Conservation (phyloP, 257 asterid species). For the Solanum microdontum region DNA sequence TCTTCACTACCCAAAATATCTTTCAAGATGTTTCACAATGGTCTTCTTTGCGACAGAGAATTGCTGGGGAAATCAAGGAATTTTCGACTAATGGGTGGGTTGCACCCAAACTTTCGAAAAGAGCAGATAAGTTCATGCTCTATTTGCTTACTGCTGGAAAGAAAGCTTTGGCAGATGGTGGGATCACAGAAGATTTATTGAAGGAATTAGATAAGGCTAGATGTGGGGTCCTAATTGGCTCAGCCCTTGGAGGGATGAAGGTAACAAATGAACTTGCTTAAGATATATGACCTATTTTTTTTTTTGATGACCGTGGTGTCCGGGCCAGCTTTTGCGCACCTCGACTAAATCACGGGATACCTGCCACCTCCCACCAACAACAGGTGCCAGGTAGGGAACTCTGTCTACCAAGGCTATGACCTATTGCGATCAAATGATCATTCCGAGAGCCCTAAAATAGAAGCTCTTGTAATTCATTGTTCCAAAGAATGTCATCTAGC, state of each 20-base stretch:
- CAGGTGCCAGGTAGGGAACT: neutral
- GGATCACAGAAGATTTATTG: constrained; percentile 25
- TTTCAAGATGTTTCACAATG: neutral
- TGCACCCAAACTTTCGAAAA: constrained; percentile 28
- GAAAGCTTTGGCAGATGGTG: constrained; percentile 37
- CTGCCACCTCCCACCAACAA: neutral
- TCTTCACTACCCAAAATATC: neutral
- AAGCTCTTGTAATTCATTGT: neutral
- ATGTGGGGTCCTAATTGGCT: constrained; percentile 41
- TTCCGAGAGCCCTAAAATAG: neutral
- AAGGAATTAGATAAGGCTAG: constrained; percentile 21
- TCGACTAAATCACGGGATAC: neutral
- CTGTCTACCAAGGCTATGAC: neutral
- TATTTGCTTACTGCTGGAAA: constrained; percentile 37
- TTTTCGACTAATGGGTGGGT: constrained; percentile 34
- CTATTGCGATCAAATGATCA: neutral
- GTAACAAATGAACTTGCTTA: constrained; percentile 2
- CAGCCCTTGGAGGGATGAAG: constrained; percentile 42
- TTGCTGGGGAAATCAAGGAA: constrained; percentile 39
- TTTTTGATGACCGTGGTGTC: neutral
- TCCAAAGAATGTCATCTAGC: neutral
- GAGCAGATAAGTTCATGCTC: constrained; percentile 34
- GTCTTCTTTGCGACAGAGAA: constrained; percentile 17
- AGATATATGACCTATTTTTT: neutral
- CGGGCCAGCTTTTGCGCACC: neutral